Evolutionary conservation across 345 rosid genomes (phyloP).

Genomic region (Murraya koenigii): DNA sequence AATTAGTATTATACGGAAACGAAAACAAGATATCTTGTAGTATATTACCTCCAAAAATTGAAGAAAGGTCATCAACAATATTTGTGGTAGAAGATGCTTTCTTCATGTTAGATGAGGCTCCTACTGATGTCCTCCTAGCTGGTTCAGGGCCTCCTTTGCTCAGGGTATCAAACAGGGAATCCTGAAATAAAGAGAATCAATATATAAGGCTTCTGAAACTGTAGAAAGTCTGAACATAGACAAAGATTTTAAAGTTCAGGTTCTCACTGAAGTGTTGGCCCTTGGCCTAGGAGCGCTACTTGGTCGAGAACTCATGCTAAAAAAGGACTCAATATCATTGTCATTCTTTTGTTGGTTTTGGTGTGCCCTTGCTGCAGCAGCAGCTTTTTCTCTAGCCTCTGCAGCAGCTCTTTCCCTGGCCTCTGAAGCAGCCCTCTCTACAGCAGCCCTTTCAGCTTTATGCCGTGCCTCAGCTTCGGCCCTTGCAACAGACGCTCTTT

Average conservation of each 20-base stretch:
- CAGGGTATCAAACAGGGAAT: constrained; percentile 68
- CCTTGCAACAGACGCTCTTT: constrained; percentile 36
- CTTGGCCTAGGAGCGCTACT: constrained; percentile 89
- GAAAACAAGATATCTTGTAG: not conserved
- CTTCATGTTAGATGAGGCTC: constrained; percentile 57
- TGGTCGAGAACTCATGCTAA: constrained; percentile 65
- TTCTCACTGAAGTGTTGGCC: constrained; percentile 61
- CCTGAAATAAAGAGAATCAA: constrained; percentile 44
- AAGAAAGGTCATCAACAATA: constrained; percentile 76
- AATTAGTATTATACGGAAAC: constrained; percentile 9
- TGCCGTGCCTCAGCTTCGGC: constrained; percentile 45
- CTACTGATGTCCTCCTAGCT: constrained; percentile 54
- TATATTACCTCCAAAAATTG: constrained; percentile 82
- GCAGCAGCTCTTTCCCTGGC: constrained; percentile 73
- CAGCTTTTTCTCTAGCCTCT: constrained; percentile 62
- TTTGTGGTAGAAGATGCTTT: constrained; percentile 79
- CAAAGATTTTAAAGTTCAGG: constrained; percentile 13
- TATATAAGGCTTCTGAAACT: constrained; percentile 1
- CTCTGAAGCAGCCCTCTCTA: constrained; percentile 73
- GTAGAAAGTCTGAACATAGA: constrained; percentile 6
- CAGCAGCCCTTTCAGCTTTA: constrained; percentile 85
- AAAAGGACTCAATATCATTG: constrained; percentile 84
- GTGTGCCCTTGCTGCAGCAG: constrained; percentile 61
- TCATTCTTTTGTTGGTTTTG: constrained; percentile 64
- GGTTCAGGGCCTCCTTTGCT: constrained; percentile 68